Evolutionary conservation across 2,329 filamentous ascomycete genomes (phyloP).

Genomic region (Colletotrichum costaricense): DNA sequence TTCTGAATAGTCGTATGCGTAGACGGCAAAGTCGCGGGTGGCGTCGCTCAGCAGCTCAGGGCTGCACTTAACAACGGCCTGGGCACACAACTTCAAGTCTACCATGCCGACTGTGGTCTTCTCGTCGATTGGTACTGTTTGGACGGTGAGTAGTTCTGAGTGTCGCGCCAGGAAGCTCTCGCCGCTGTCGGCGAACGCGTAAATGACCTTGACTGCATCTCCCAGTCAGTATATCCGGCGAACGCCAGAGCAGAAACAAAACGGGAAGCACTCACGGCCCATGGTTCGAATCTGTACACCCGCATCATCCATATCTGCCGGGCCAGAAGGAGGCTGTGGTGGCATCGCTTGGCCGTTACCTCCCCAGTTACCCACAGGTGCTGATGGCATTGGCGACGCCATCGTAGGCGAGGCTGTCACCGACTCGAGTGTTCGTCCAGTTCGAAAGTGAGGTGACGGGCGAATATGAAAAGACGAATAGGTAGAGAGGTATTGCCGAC

Average conservation of each 20-base stretch:
- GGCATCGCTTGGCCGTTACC: slow-evolving; percentile 39
- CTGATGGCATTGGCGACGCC: slow-evolving; percentile 52
- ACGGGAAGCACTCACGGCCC: slow-evolving; percentile 67
- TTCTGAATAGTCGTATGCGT: slow-evolving; percentile 96
- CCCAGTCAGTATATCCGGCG: slow-evolving; percentile 15
- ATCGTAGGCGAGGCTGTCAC: slow-evolving; percentile 43
- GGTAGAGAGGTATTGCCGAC: slow-evolving; percentile 1
- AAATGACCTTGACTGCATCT: slow-evolving; percentile 88
- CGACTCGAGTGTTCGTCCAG: slow-evolving; percentile 24
- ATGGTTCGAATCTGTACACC: slow-evolving; percentile 72
- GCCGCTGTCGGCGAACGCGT: slow-evolving; percentile 91
- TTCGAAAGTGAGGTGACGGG: background rate
- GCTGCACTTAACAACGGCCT: slow-evolving; percentile 81
- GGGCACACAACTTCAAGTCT: slow-evolving; percentile 87
- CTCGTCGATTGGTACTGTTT: slow-evolving; percentile 85
- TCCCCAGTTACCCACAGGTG: slow-evolving; percentile 47
- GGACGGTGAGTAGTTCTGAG: slow-evolving; percentile 82
- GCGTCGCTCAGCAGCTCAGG: slow-evolving; percentile 83
- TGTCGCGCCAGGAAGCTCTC: slow-evolving; percentile 90
- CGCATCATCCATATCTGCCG: slow-evolving; percentile 51
- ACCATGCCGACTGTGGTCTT: slow-evolving; percentile 85
- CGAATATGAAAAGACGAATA: background rate
- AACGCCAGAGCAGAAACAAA: background rate
- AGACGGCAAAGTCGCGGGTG: slow-evolving; percentile 92
- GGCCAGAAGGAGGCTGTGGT: slow-evolving; percentile 31